Evolutionary conservation across 768 basidiomycete species (phyloP), one percentile per base, ranked within the genome.

Genomic region (Leccinum broughii): DNA sequence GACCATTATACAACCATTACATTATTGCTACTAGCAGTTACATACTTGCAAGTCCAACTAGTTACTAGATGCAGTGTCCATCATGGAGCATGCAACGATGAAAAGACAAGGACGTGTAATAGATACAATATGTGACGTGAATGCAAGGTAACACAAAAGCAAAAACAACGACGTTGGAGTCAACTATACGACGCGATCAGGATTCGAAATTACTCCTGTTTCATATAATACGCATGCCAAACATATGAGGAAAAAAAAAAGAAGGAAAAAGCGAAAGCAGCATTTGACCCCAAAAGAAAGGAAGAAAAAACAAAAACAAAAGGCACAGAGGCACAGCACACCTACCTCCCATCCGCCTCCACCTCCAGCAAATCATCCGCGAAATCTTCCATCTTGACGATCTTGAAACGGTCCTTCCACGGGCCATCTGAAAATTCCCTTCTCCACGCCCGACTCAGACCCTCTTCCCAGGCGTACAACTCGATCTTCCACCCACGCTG

Each of bases 401-500:
- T 79, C 55, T 75, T 77, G 66, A 88, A 88, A 68, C 66, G 68
- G 35, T 77, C 75, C 56, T 66, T 71, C 66, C 68, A 71, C 75
- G 62, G 72, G 3, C 77, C 78, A 32, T 80, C 81, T 1, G 88
- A 87, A 74, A 90, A 91, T 72, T 88, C 85, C 54, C 84, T 78
- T 73, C 79, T 83, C 92, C 91, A 95, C 22, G 87, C 81, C 24
- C 84, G 81, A 71, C 92, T 93, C 61, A 93, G 72, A 2, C 91
- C 89, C 51, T 88, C 86, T 69, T 91, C 89, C 89, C 94, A 98
- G 1, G 92, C 90, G 75, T 93, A 95, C 68, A 98, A 70, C 76
- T 98, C 95, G n/a, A 98, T 93, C 58, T 81, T 83, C 95, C 95
- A 98, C 2, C 95, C 95, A 51, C 88, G 84, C 75, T 86, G 88